phyloP scores from a whole-genome alignment of 306 rosid genomes.

The Psophocarpus tetragonolobus region DNA sequence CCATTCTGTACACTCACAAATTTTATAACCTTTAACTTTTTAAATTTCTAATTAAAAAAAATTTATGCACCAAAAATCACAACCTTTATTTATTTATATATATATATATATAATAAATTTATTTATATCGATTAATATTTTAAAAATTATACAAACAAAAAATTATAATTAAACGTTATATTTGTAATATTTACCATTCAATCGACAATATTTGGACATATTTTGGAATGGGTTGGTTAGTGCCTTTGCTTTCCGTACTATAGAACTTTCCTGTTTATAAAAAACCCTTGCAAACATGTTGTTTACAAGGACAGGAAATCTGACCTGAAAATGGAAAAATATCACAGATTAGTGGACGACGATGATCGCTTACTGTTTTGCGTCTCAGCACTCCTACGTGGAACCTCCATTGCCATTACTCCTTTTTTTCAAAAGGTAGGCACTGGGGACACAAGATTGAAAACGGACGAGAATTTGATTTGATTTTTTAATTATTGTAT shows the following conservation, averaged over 20 bases:
- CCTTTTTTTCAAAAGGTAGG: not conserved
- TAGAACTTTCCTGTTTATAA: not conserved
- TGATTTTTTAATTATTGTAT: not conserved
- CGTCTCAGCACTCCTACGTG: not conserved
- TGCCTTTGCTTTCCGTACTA: not conserved
- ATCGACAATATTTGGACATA: not conserved
- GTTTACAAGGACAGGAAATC: not conserved
- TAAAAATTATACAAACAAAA: too few relatives aligned
- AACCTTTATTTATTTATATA: too few relatives aligned
- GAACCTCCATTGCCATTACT: constrained; percentile 5
- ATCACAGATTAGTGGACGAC: not conserved
- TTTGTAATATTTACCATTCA: not conserved
- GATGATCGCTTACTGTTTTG: not conserved
- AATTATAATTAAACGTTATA: not conserved
- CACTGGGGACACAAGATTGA: not conserved
- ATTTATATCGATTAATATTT: too few relatives aligned
- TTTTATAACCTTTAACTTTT: too few relatives aligned
- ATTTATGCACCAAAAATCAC: too few relatives aligned
- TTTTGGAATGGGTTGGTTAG: not conserved
- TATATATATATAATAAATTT: too few relatives aligned
- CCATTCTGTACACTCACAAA: too few relatives aligned
- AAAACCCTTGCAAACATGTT: not conserved
- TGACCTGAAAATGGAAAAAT: not conserved
- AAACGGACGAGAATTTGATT: not conserved
- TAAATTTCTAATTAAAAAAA: too few relatives aligned